Evolutionary conservation across 768 basidiomycete genomes (phyloP).

Genomic region (Paxillus rubicundulus): DNA sequence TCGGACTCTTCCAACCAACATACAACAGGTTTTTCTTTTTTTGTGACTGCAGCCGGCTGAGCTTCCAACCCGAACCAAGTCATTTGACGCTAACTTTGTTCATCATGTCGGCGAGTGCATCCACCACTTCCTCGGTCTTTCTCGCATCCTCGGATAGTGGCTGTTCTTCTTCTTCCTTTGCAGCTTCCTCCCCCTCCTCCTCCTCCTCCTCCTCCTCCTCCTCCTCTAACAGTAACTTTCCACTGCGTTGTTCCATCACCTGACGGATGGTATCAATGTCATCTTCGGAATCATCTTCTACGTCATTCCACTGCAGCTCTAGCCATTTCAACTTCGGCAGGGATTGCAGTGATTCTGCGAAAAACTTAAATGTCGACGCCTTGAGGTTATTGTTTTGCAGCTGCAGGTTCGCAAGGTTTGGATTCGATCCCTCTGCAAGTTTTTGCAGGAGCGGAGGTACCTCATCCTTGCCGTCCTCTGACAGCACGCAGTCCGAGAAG

Average conservation of each 20-base stretch:
- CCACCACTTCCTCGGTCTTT: constrained; percentile 38
- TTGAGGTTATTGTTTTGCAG: constrained; percentile 94
- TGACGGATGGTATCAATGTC: constrained; percentile 48
- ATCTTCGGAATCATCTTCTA: constrained; percentile 71
- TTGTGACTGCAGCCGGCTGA: background rate
- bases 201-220: constrained; percentile 43
- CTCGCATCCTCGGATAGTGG: constrained; percentile 23
- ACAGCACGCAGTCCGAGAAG: constrained; percentile 88
- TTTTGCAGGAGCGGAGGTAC: constrained; percentile 61
- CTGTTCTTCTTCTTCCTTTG: constrained; percentile 22
- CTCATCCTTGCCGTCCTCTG: constrained; percentile 69
- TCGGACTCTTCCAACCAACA: constrained; percentile 2
- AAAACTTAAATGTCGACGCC: constrained; percentile 56
- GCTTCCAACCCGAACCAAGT: constrained; percentile 9
- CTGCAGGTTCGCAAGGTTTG: constrained; percentile 69
- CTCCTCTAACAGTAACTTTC: constrained; percentile 58
- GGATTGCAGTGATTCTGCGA: constrained; percentile 66
- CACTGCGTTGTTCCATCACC: constrained; percentile 61
- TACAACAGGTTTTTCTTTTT: no score
- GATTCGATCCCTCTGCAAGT: constrained; percentile 68
- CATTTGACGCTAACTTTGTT: constrained; percentile 56
- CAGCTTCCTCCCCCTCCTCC: constrained; percentile 31
- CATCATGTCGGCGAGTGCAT: constrained; percentile 64
- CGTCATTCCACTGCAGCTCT: constrained; percentile 90
- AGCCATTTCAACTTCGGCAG: constrained; percentile 59